These are phyloP conservation scores for Sporothrix variecibatus DNA, from an alignment of 2,329 filamentous ascomycete species.

Conservation along the genomic window DNA sequence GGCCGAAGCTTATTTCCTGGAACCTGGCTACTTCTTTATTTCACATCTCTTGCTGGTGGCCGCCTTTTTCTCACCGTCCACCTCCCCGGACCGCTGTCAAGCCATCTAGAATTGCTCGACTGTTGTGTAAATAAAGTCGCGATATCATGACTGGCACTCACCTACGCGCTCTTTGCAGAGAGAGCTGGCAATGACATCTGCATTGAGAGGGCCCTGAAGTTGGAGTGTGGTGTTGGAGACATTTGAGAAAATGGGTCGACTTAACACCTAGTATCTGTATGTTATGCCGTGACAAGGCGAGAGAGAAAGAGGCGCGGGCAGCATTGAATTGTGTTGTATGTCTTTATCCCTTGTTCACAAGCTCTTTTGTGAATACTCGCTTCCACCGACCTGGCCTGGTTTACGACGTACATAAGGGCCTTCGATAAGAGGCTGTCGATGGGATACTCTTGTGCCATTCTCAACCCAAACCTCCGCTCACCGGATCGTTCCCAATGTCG, in stretches of 20 bases:
- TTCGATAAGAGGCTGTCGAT: constrained; percentile 30
- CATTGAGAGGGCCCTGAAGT: background rate
- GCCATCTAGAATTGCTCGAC: background rate
- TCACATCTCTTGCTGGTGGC: background rate
- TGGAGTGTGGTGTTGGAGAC: background rate
- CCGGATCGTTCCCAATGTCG: constrained; percentile 75
- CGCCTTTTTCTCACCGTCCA: background rate
- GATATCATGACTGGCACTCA: background rate
- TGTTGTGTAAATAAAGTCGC: background rate
- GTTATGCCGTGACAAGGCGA: background rate
- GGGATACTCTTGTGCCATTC: too few species aligned
- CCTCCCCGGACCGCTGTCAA: background rate
- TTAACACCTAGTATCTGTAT: background rate
- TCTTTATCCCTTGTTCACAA: too few species aligned
- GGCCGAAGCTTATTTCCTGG: too few species aligned
- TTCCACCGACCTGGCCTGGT: background rate
- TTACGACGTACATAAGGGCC: background rate
- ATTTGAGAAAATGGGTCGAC: background rate
- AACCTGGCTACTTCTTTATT: background rate
- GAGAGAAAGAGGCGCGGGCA: background rate
- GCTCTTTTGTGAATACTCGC: too few species aligned
- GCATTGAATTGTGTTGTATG: background rate
- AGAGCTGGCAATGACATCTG: background rate
- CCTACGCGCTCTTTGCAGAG: background rate
- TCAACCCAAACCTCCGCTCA: too few species aligned